Conservation (phyloP, 2,329 filamentous ascomycete genomes). For the Diplodia mutila region DNA sequence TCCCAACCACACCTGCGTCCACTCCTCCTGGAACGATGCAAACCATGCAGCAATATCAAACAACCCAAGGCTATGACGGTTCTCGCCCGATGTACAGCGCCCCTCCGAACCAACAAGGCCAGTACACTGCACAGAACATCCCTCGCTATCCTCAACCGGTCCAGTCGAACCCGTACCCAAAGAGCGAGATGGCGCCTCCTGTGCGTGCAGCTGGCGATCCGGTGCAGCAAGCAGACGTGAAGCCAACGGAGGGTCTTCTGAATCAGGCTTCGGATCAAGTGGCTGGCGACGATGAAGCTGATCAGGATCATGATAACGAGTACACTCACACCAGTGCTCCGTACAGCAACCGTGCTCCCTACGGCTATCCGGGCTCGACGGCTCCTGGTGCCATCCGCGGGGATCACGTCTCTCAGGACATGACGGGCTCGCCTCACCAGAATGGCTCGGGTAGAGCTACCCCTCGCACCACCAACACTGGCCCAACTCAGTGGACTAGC, state of each 20-base stretch:
- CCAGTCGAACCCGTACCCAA: conserved; percentile 67
- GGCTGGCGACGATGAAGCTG: conserved; percentile 67
- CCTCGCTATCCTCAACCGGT: conserved; percentile 64
- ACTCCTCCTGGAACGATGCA: conserved; percentile 83
- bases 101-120: conserved; percentile 65
- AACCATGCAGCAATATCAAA: conserved; percentile 77
- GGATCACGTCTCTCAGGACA: conserved; percentile 76
- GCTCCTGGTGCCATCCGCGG: conserved; percentile 68
- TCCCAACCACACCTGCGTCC: conserved; percentile 88
- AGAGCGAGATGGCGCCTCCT: conserved; percentile 64
- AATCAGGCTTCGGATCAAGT: conserved; percentile 51
- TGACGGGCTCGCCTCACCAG: conserved; percentile 83
- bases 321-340: conserved; percentile 79
- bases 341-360: conserved; percentile 73
- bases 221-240: conserved; percentile 67
- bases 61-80: conserved; percentile 72
- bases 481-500: conserved; percentile 71
- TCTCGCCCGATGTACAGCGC: conserved; percentile 79
- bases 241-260: conserved; percentile 66
- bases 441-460: conserved; percentile 82
- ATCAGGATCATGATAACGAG: conserved; percentile 77
- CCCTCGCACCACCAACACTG: conserved; percentile 74
- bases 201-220: conserved; percentile 64
- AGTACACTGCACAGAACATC: conserved; percentile 68
- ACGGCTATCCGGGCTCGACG: conserved; percentile 73